Evolutionary conservation across 2,329 filamentous ascomycete genomes (phyloP), one percentile per base, ranked within the genome.

Genomic region (Chrysoporthe cubensis): DNA sequence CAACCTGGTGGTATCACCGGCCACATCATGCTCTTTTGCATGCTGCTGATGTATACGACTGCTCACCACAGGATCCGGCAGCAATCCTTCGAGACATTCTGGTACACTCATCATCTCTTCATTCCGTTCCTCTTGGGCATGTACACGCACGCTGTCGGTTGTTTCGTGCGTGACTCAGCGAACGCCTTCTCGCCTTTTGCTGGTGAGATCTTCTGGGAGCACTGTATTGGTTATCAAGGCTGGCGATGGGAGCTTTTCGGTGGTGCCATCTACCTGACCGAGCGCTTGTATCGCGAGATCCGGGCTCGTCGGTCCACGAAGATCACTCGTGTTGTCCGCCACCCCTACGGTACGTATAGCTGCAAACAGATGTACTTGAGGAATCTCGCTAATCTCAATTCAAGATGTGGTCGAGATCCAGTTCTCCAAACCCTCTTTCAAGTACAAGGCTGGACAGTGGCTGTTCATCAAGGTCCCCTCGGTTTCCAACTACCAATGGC

Each of bases 91-190:
- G 96, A 99, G 81, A 96, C 95, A 0, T 99, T 99, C 78, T 99
- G 96, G 96, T 99, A 99, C 81, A 97, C 94, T 0, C 96, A 99
- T 80, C 96, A 99, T 75, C 87, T 99, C n/a, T 98, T 98, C 76
- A 91, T 99, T 69, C 95, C 96, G 1, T 99, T 99, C 80, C 81
- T 98, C 75, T 85, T 99, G 57, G 95, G 88, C 58, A 89, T 99
- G 73, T 99, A 98, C 80, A 98, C 95, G 14, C 96, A 99, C 79
- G 95, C 96, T 1, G 93, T 92, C 8, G 94, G 94, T 69, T 99
- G 96, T 81, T 99, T 99, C 81, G 96, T 99, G 50, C 92, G 96
- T 72, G 94, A 97, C 76, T 91, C 89, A 1, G 78, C 84, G 6
- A 75, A 87, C 0, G 87, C 89, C 1, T 85, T 90, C 73, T 97